Evolutionary conservation across 345 rosid species (phyloP).

Genomic region (Eucalyptus curtisii): DNA sequence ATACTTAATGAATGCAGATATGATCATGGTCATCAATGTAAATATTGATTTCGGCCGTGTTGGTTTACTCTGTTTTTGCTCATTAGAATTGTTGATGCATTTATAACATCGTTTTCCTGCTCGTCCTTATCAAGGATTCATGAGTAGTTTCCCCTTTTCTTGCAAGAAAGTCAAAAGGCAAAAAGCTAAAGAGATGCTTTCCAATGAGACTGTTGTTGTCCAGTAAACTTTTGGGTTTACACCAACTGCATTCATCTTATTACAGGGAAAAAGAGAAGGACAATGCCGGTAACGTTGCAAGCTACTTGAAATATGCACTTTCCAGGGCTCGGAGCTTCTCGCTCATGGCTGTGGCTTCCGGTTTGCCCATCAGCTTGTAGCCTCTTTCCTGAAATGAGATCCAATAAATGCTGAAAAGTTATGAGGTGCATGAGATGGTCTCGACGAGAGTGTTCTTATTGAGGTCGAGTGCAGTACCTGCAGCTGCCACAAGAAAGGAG

Average conservation of each 20-base stretch:
- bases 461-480: constrained; percentile 25
- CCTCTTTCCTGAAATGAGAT: constrained; percentile 50
- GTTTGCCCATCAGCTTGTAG: constrained; percentile 28
- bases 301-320: constrained; percentile 37
- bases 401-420: no score
- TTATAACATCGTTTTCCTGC: background rate
- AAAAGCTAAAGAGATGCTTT: background rate
- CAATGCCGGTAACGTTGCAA: background rate
- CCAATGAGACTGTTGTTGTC: background rate
- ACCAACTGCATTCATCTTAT: background rate
- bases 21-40: background rate
- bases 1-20: background rate
- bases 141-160: background rate
- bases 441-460: background rate
- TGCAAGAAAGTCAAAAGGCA: background rate
- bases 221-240: background rate
- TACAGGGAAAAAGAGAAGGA: background rate
- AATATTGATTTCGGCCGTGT: background rate
- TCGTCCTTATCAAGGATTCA: background rate
- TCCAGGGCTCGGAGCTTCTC: constrained; percentile 53
- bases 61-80: background rate
- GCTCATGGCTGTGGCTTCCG: constrained; percentile 24
- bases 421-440: background rate
- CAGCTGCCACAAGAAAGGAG: constrained; percentile 74
- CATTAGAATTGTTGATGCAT: background rate